Base-by-base conservation (phyloP, 2,329 filamentous ascomycete species). In the Diplocarpon mali region DNA sequence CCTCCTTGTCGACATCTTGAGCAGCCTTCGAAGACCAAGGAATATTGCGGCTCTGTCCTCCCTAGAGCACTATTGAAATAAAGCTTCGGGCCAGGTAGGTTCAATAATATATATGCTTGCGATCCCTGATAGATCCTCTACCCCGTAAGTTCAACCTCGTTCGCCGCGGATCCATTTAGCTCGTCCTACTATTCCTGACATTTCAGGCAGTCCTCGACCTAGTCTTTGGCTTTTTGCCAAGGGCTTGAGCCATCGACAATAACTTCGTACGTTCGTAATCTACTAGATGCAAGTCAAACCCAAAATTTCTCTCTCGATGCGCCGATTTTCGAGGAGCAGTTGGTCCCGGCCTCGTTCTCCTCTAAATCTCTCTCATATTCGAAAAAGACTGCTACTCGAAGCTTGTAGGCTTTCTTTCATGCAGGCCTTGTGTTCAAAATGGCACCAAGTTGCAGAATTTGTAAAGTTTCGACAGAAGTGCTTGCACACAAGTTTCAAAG, bases 151-250 rank as follows among this genome's bases (percentile, higher is more conserved):
- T 6, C n/a, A n/a, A n/a, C 53, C 58, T 11, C 57, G 50, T 8
- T 60, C 59, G 20, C 69, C 69, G 24, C 75, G 67, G 10, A 74
- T 62, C 35, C 65, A 69, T 53, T 82, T 3, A 92, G 67, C 35
- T 89, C 81, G 39, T 80, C 72, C 87, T 87, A 94, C 87, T 87
- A 94, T 28, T 81, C 76, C 56, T 92, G 82, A 9, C 79, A 75
- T 52, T 74, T 73, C 12, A 94, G 65, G 4, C 78, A 72, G 16
- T 77, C 71, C 47, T 86, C 72, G 12, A 92, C 78, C 9, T 76
- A 66, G 13, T 72, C 68, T 35, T 78, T 70, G 3, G 71, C 70
- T 40, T 80, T 73, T 4, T 71, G 67, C 39, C 72, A 70, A 11
- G 71, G 64, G 15, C 67, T 65, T 16, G 72, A 69, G 1, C 85